Base-by-base conservation (phyloP, 345 rosid genomes). In the Murraya koenigii region DNA sequence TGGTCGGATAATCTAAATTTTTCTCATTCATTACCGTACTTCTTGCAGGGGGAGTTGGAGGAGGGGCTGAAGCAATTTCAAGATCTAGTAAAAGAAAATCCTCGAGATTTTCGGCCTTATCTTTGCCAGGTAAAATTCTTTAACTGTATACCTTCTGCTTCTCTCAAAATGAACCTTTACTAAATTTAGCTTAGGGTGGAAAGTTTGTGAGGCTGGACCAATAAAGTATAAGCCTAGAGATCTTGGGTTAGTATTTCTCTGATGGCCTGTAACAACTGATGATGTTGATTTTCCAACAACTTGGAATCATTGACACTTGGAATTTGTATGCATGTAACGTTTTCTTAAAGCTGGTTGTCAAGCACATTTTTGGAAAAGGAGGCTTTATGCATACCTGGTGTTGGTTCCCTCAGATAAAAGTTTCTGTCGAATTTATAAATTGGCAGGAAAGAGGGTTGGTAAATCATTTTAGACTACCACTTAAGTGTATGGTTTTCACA, bases 81-180 rank as follows among this genome's bases (percentile, higher is more conserved):
- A 80, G 88, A 85, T 70, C 86, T 95, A 79, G 84, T 92, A 28
- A 77, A 85, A 39, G 96, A 93, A 38, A 85, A 95, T 82, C 98
- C 97, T 81, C 88, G 90, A 81, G 99, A 95, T 87, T 93, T 95
- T 32, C 89, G 99, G 80, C 97, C 98, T 41, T 95, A 93, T 83
- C 99, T 95, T 81, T 95, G 97, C 84, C 97, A 91, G 93, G 99
- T 90, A 84, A 75, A 60, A 36, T 76, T 82, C 36, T 47, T 59
- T 11, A 10, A 32, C 63, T 59, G 10, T 52, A n/a, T 70, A 62
- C 58, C 26, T 22, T 23, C 75, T 30, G 36, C 11, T 44, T 61
- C 23, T 58, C 61, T 35, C 36, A 26, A n/a, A 41, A 26, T 41
- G 32, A 72, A 14, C 17, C 22, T 38, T 60, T 25, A 30, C 19